Conservation (phyloP, 169 alveolate species). For the Cyclospora cayetanensis region DNA sequence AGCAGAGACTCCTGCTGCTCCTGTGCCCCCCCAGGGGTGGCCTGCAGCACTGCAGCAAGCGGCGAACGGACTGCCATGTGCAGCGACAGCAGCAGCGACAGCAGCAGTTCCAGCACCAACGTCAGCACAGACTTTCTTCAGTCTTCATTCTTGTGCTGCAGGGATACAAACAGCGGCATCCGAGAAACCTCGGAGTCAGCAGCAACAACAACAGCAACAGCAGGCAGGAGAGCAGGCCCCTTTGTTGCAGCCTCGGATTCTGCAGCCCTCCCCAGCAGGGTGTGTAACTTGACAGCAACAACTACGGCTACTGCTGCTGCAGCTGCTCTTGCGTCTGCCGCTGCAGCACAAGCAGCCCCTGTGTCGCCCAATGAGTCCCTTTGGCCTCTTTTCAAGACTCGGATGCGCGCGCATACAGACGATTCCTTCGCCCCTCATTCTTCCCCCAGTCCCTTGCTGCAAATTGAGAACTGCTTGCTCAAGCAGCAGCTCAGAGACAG, state of each 20-base stretch:
- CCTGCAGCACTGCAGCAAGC: background rate
- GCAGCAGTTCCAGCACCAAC: background rate
- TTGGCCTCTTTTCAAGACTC: background rate
- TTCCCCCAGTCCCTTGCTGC: background rate
- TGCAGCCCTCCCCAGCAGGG: background rate
- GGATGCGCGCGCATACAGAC: background rate
- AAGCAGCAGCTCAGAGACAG: background rate
- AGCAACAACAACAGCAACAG: background rate
- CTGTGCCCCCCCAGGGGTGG: background rate
- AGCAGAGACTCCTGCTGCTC: background rate
- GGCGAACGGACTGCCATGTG: no score
- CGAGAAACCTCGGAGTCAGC: background rate
- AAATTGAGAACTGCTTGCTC: background rate
- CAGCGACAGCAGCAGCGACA: background rate
- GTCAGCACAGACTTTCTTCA: no score
- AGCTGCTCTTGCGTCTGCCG: background rate
- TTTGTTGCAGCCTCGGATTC: background rate
- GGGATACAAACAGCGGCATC: background rate
- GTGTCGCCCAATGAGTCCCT: background rate
- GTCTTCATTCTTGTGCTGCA: no score
- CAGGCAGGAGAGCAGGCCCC: background rate
- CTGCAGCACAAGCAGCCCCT: background rate
- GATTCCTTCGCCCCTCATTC: background rate
- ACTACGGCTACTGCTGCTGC: background rate
- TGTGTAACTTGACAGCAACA: background rate